Conservation (phyloP, 352 stramenopile genomes). For the Detonula confervacea region DNA sequence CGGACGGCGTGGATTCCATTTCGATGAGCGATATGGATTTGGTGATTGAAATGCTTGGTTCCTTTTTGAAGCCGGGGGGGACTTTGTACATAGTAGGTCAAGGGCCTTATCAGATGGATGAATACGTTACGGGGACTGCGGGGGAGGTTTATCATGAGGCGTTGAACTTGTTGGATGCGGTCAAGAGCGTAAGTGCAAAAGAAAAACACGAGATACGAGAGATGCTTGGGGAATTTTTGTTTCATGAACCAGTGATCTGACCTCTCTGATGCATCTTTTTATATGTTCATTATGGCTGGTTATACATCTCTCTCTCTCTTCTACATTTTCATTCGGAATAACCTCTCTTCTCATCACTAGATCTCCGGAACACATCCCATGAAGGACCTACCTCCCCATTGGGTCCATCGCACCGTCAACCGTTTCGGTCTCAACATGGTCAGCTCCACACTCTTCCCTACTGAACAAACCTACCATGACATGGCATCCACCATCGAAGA, state of each 20-base stretch:
- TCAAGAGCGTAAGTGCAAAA: constrained; percentile 24
- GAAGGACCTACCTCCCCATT: not conserved
- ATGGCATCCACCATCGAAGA: constrained; percentile 6
- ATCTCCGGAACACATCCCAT: constrained; percentile 1
- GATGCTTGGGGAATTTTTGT: not conserved
- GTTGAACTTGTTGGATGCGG: constrained; percentile 17
- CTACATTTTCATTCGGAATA: not conserved
- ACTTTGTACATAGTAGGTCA: constrained; percentile 18
- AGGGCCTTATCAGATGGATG: not conserved
- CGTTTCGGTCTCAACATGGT: constrained; percentile 14
- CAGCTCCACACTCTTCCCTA: constrained; percentile 5
- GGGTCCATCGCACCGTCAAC: constrained; percentile 1
- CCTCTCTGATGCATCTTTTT: no score
- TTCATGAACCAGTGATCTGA: no score
- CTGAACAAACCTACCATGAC: not conserved
- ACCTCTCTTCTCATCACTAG: not conserved
- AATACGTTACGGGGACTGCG: not conserved
- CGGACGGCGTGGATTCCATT: not conserved
- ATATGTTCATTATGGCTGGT: not conserved
- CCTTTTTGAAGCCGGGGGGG: constrained; percentile 18
- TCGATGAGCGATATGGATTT: constrained; percentile 14
- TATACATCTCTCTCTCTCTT: not conserved
- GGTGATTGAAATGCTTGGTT: constrained; percentile 5
- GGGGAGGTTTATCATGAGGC: not conserved
- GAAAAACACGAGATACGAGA: not conserved